Evolutionary conservation across 805 yeast species (phyloP).

Genomic region (Metschnikowia hibisci): DNA sequence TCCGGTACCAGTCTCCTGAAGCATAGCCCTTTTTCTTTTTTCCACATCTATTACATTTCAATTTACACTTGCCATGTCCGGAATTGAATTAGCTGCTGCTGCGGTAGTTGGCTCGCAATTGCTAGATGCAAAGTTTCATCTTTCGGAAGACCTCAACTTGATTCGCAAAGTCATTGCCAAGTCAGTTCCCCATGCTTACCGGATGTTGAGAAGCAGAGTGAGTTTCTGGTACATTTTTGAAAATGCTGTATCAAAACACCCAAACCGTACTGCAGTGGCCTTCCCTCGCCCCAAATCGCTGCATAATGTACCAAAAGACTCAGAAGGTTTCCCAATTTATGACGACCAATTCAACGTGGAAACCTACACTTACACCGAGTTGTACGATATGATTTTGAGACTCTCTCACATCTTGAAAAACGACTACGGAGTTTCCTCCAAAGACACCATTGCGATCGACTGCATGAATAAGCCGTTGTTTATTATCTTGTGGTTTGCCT

Average conservation of each 20-base stretch:
- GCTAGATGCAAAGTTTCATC: slow-evolving; percentile 44
- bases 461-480: slow-evolving; percentile 82
- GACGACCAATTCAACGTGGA: slow-evolving; percentile 62
- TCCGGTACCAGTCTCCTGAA: neutral
- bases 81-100: slow-evolving; percentile 39
- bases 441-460: slow-evolving; percentile 69
- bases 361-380: slow-evolving; percentile 61
- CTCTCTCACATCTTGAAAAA: slow-evolving; percentile 61
- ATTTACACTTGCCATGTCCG: slow-evolving; percentile 23
- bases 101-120: slow-evolving; percentile 43
- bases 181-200: slow-evolving; percentile 40
- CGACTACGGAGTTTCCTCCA: slow-evolving; percentile 60
- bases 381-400: slow-evolving; percentile 61
- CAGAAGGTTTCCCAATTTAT: slow-evolving; percentile 36
- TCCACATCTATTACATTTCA: no score
- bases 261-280: slow-evolving; percentile 56
- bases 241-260: slow-evolving; percentile 43
- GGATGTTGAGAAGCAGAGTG: slow-evolving; percentile 38
- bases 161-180: slow-evolving; percentile 40
- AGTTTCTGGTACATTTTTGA: slow-evolving; percentile 74
- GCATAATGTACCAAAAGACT: slow-evolving; percentile 18
- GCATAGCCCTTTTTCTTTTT: neutral
- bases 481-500: slow-evolving; percentile 73
- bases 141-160: slow-evolving; percentile 53
- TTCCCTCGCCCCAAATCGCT: slow-evolving; percentile 49